These are phyloP conservation scores for Fusarium mexicanum DNA, from an alignment of 2,329 filamentous ascomycete species.

Conservation along the genomic window DNA sequence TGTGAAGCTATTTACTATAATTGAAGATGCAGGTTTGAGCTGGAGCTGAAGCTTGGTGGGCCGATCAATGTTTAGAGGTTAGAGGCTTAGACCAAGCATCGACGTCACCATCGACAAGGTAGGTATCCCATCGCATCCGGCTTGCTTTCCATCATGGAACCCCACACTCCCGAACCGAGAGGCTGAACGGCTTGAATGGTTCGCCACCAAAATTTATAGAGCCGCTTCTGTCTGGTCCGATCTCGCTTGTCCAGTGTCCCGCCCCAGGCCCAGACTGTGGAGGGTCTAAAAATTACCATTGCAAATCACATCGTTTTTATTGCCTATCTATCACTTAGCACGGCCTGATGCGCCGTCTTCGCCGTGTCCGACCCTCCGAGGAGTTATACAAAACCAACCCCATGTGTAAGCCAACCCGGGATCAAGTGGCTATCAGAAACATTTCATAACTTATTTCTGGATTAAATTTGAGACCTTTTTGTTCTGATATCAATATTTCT, in stretches of 20 bases:
- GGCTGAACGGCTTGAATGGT: background rate
- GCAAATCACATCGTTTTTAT: conserved; percentile 48
- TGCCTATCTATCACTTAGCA: conserved; percentile 35
- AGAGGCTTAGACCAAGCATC: background rate
- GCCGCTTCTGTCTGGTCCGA: conserved; percentile 25
- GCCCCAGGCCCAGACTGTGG: background rate
- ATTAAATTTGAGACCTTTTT: background rate
- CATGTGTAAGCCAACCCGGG: background rate
- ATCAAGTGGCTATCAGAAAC: conserved; percentile 3
- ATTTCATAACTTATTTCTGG: conserved; percentile 9
- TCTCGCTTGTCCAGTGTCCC: conserved; percentile 27
- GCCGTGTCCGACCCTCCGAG: conserved; percentile 32
- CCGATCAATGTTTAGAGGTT: background rate
- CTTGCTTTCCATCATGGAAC: background rate
- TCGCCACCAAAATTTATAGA: conserved; percentile 16
- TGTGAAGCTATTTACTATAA: background rate
- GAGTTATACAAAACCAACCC: conserved; percentile 30
- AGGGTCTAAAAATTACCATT: conserved; percentile 37
- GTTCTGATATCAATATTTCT: background rate
- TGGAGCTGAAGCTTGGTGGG: background rate
- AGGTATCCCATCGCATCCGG: background rate
- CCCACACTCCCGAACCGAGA: conserved; percentile 10
- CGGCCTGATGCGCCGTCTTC: conserved; percentile 21
- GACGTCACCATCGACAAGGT: conserved; percentile 21
- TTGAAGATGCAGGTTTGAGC: background rate